Evolutionary conservation across 1,139 yeast species (phyloP), one percentile per base, ranked within the genome.

Genomic region (Yamadazyma pseudoaaseri): DNA sequence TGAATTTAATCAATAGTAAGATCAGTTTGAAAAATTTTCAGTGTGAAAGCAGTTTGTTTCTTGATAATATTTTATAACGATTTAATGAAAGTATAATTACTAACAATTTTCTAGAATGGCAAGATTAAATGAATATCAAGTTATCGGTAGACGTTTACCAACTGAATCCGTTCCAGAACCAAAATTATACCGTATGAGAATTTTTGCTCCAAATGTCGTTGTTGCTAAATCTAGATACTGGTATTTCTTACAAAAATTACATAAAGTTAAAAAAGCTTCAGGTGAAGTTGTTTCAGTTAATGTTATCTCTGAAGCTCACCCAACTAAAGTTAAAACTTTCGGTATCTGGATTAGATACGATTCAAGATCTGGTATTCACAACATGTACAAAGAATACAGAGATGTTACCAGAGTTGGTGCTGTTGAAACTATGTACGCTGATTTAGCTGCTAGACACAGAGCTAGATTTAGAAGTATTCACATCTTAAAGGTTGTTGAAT

Each of bases 371-470:
- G 99, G 99, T 79, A 89, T 96, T 67, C 98, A 94, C 95, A 92
- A 92, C 95, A 92, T 92, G 97, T 92, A 92, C 97, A 92, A 46
- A 41, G 99, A 92, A 81, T 87, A 89, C 94, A 90, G 98, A 78
- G 98, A 92, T 63, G 95, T 90, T 60, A 77, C 97, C 79, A 94
- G 99, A 80, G 95, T 89, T 52, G 96, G 89, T 72, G 98, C 98
- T 60, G 97, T 92, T 67, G 96, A 86, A 73, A 80, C 95, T 70
- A 85, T 92, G 84, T 92, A 92, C 94, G 92, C 86, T 75, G 98
- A 94, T 76, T 86, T 92, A 84, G 99, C 99, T 75, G 97, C 98
- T 59, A 92, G 98, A 80, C 99, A 92, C 95, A 89, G 98, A 85
- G 94, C 98, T 67, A 89, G 99, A 82, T 92, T 92, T 82, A 87